These are phyloP conservation scores for Aspergillus bombycis DNA, from an alignment of 2,329 filamentous ascomycete species.

Conservation along the genomic window DNA sequence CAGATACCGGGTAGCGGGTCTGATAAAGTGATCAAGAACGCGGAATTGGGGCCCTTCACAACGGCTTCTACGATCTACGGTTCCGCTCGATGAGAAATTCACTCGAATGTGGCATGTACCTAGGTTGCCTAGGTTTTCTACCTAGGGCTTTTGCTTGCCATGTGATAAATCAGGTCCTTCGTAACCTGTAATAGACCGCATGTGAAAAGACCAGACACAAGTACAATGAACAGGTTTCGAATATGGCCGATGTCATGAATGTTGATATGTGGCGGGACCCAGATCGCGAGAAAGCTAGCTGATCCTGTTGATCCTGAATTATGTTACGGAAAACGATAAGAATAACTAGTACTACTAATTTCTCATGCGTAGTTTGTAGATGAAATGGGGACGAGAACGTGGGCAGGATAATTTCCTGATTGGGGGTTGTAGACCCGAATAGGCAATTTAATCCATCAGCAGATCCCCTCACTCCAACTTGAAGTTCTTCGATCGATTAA, in stretches of 20 bases:
- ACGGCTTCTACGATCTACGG: background rate
- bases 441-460: constrained; percentile 4
- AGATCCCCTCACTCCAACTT: background rate
- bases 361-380: background rate
- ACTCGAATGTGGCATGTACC: background rate
- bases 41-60: constrained; percentile 6
- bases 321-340: background rate
- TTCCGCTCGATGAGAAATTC: background rate
- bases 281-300: background rate
- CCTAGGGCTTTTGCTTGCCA: background rate
- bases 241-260: background rate
- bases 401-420: background rate
- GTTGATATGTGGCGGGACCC: background rate
- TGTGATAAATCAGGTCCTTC: background rate
- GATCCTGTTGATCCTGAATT: background rate
- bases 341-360: too few relatives aligned
- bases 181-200: background rate
- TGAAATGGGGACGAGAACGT: background rate
- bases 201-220: background rate
- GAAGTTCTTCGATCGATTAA: background rate
- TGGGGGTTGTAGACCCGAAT: background rate
- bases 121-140: background rate
- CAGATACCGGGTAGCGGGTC: constrained; percentile 1
- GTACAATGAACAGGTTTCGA: background rate
- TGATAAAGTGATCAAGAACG: background rate